phyloP scores from a whole-genome alignment of 768 basidiomycete species.

The Leucocoprinus birnbaumii region DNA sequence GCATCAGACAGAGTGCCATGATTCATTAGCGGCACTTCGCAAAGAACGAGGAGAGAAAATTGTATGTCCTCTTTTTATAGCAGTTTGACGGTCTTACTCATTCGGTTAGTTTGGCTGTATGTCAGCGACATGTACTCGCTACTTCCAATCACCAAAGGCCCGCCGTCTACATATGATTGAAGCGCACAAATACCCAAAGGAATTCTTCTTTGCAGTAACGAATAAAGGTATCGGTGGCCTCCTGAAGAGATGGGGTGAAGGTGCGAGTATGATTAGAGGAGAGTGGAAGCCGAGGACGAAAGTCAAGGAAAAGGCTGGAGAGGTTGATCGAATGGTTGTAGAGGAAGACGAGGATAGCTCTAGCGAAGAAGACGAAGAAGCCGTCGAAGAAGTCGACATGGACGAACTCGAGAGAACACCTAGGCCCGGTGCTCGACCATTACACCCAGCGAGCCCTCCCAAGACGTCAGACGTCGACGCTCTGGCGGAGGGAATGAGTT shows the following conservation, averaged over 20 bases:
- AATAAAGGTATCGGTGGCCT: conserved; percentile 88
- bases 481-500: conserved; percentile 43
- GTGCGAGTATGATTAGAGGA: conserved; percentile 73
- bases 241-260: conserved; percentile 78
- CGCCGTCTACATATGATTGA: conserved; percentile 81
- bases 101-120: conserved; percentile 74
- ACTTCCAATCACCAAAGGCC: conserved; percentile 71
- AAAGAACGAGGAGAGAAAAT: conserved; percentile 85
- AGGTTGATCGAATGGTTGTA: conserved; percentile 23
- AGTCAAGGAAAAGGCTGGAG: conserved; percentile 5
- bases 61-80: conserved; percentile 38
- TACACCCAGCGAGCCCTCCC: conserved; percentile 5
- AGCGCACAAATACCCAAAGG: conserved; percentile 80
- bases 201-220: conserved; percentile 89
- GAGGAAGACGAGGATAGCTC: conserved; percentile 12
- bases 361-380: conserved; percentile 25
- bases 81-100: conserved; percentile 9
- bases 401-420: conserved; percentile 20
- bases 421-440: conserved; percentile 16
- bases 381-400: conserved; percentile 19
- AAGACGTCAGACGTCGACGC: conserved; percentile 34
- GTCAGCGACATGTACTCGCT: conserved; percentile 50
- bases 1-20: conserved; percentile 88
- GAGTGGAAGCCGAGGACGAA: conserved; percentile 54
- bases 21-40: conserved; percentile 74